Base-by-base conservation (phyloP, 2,329 filamentous ascomycete genomes). In the Septoria linicola region DNA sequence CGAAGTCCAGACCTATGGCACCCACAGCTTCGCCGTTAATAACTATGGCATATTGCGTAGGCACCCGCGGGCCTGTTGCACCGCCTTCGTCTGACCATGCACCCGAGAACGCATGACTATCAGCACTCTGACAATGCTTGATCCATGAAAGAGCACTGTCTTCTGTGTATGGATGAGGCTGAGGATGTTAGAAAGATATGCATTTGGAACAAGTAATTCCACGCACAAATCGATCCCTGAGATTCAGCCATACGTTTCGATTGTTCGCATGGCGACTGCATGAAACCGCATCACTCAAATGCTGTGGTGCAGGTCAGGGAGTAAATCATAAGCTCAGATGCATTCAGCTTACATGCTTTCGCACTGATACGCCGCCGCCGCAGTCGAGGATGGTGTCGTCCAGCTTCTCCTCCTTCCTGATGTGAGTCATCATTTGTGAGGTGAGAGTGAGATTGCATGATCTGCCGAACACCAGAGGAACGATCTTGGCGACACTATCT, bases 101-200 rank as follows among this genome's bases (percentile, higher is more conserved):
- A 8, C 61, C 62, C 6, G 62, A 58, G 16, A 41, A 27, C 16
- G 52, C 42, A 16, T 47, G 44, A 13, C 43, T 57, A 17, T 51
- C 42, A 8, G 51, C 20, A 31, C 50, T 41, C 10, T 40, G 53
- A 49, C 65, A 66, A 53, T 62, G 57, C 19, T 50, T 52, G 37
- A 74, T 70, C 72, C 72, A 75, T 5, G 3, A 50, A 8, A 59
- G 17, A 13, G 68, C 68, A 35, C 59, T 53, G 0, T 57, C 43
- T 35, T 68, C 53, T 3, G 69, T 72, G 56, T 74, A 73, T 5
- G 72, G 71, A 30, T 63, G 51, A 1, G 71, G 66, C 58, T 55
- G 20, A 19, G 36, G 11, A 17, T n/a, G n/a, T 39, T 21, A 30
- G n/a, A 34, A 23, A 8, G 14, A 25, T 16, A 8, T 20, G 8